A percentile compares a stretch with the other conserved stretches of the same genome.
Evolutionary conservation across 257 asterid genomes (phyloP).

Genomic region (Verbena officinalis): DNA sequence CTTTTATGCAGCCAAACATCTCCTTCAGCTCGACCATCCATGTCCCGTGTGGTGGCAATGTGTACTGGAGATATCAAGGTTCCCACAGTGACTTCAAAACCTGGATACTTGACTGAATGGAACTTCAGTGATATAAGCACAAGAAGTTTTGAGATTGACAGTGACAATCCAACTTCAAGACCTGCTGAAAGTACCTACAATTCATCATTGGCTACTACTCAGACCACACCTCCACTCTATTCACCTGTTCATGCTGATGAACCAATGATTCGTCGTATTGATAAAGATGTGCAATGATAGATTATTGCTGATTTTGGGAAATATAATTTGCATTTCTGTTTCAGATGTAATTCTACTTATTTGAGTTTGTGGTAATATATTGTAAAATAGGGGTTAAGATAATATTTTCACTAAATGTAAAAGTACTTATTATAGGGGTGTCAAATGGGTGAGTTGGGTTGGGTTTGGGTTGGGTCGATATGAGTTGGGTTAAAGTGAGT

Average conservation of each 20-base stretch:
- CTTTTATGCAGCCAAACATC: constrained; percentile 61
- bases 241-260: constrained; percentile 31
- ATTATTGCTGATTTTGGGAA: neutral
- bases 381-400: no score
- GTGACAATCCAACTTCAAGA: constrained; percentile 17
- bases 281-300: constrained; percentile 29
- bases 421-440: no score
- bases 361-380: neutral
- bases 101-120: constrained; percentile 60
- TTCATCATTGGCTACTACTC: constrained; percentile 24
- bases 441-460: no score
- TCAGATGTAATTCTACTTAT: neutral
- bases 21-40: constrained; percentile 52
- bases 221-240: constrained; percentile 9
- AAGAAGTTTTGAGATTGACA: constrained; percentile 18
- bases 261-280: constrained; percentile 35
- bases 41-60: constrained; percentile 70
- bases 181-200: neutral
- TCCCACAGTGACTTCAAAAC: constrained; percentile 40
- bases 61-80: constrained; percentile 57
- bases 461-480: no score
- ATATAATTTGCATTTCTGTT: neutral
- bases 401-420: no score
- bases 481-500: no score
- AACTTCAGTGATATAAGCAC: constrained; percentile 38